These are phyloP conservation scores for Eudorina sp. DNA, from an alignment of 139 green algal species.

Conservation along the genomic window DNA sequence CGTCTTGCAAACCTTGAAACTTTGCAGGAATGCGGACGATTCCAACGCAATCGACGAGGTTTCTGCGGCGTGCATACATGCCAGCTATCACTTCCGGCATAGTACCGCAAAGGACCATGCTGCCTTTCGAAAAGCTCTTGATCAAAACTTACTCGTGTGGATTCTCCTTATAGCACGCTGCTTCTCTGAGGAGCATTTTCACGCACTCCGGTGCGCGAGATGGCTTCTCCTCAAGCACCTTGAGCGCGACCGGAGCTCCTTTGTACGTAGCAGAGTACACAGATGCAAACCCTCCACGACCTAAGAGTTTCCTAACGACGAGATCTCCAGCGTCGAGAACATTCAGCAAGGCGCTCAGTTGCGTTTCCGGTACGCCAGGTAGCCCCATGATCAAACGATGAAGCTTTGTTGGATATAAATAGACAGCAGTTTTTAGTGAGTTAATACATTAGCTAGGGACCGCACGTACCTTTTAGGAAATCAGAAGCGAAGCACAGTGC, in stretches of 20 bases:
- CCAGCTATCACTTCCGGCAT: too few species aligned
- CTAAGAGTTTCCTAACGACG: background rate
- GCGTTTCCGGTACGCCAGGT: background rate
- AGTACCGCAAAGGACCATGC: too few species aligned
- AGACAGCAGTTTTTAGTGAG: too few species aligned
- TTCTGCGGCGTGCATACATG: too few species aligned
- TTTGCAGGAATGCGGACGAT: background rate
- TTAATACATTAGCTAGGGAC: too few species aligned
- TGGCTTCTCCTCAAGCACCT: background rate
- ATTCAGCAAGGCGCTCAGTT: background rate
- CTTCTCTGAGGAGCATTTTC: slow-evolving; percentile 7
- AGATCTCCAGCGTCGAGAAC: background rate
- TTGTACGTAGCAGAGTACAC: background rate
- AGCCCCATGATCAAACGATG: too few species aligned
- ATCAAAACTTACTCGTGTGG: slow-evolving; percentile 4
- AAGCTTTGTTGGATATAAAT: too few species aligned
- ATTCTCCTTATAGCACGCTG: background rate
- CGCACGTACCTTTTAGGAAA: too few species aligned
- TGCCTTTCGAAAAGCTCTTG: too few species aligned
- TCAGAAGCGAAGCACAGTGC: too few species aligned
- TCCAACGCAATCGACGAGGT: background rate
- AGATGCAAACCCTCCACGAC: background rate
- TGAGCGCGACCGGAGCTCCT: background rate
- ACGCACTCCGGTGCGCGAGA: background rate
- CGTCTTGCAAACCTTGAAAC: background rate